Conservation (phyloP, 768 basidiomycete genomes). For the Boletellus emodensis region DNA sequence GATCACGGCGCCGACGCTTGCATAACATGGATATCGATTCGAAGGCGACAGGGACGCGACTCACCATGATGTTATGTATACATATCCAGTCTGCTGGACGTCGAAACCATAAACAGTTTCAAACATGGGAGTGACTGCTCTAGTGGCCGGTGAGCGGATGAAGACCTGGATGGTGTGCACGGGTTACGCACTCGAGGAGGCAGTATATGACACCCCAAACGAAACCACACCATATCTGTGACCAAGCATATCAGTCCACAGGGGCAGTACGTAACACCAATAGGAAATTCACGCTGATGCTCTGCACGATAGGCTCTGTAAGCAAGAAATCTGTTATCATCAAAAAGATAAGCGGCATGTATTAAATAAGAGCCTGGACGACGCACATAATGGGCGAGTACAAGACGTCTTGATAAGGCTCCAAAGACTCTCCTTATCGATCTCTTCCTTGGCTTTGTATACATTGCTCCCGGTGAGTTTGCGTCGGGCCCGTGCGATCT, state of each 20-base stretch:
- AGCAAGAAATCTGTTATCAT: conserved; percentile 17
- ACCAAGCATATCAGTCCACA: background rate
- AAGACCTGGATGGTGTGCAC: background rate
- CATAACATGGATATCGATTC: background rate
- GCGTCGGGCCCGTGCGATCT: conserved; percentile 59
- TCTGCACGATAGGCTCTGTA: conserved; percentile 65
- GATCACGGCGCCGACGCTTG: conserved; percentile 49
- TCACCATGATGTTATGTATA: conserved; percentile 52
- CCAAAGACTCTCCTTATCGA: conserved; percentile 49
- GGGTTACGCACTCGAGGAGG: conserved; percentile 47
- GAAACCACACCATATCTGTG: conserved; percentile 62
- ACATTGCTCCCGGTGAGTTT: conserved; percentile 59
- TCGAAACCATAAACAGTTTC: conserved; percentile 54
- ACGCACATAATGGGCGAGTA: conserved; percentile 66
- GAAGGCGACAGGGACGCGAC: conserved; percentile 12
- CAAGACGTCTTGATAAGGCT: conserved; percentile 64
- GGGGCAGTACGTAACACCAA: background rate
- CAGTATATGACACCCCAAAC: conserved; percentile 74
- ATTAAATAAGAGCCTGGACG: background rate
- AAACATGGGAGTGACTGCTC: conserved; percentile 57
- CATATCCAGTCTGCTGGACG: conserved; percentile 53
- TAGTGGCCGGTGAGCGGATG: conserved; percentile 14
- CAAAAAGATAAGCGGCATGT: background rate
- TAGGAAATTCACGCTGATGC: conserved; percentile 54
- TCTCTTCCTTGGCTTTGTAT: conserved; percentile 60